Conservation (phyloP, 2,329 filamentous ascomycete genomes). For the Aureobasidium vineae region DNA sequence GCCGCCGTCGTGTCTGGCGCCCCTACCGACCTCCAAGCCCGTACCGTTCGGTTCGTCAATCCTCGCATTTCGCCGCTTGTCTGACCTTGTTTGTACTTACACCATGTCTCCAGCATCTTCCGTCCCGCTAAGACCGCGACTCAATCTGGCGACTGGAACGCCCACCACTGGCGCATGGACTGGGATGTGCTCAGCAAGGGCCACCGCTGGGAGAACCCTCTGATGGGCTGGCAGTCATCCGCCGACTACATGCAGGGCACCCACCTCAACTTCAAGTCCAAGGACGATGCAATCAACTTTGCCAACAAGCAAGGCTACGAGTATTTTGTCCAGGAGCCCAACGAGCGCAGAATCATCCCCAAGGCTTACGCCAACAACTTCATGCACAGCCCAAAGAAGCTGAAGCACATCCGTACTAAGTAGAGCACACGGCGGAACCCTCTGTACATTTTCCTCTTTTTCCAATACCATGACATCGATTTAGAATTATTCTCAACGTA, state of each 20-base stretch:
- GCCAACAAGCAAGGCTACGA: slow-evolving; percentile 99
- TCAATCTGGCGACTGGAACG: slow-evolving; percentile 86
- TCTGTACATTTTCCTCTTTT: slow-evolving; percentile 23
- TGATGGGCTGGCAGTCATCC: slow-evolving; percentile 99
- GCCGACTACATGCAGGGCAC: slow-evolving; percentile 95
- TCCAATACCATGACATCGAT: slow-evolving; percentile 25
- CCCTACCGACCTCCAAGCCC: slow-evolving; percentile 87
- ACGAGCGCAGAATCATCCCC: slow-evolving; percentile 76
- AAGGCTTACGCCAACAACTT: slow-evolving; percentile 99
- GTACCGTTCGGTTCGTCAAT: slow-evolving; percentile 76
- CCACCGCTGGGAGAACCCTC: slow-evolving; percentile 94
- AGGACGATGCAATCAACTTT: slow-evolving; percentile 92
- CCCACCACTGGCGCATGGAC: slow-evolving; percentile 92
- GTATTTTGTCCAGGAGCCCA: slow-evolving; percentile 97
- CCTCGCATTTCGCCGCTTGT: slow-evolving; percentile 27
- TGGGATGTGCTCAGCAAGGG: slow-evolving; percentile 94
- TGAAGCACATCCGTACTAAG: slow-evolving; percentile 79
- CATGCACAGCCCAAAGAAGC: slow-evolving; percentile 75
- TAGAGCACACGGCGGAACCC: slow-evolving; percentile 46
- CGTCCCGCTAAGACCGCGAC: slow-evolving; percentile 90
- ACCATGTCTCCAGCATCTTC: slow-evolving; percentile 69
- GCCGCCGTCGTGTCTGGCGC: slow-evolving; percentile 89
- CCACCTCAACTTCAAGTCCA: slow-evolving; percentile 81
- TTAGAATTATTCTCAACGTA: background rate
- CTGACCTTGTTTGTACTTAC: slow-evolving; percentile 19